Evolutionary conservation across 768 basidiomycete genomes (phyloP).

Genomic region (Pulveroboletus frians): DNA sequence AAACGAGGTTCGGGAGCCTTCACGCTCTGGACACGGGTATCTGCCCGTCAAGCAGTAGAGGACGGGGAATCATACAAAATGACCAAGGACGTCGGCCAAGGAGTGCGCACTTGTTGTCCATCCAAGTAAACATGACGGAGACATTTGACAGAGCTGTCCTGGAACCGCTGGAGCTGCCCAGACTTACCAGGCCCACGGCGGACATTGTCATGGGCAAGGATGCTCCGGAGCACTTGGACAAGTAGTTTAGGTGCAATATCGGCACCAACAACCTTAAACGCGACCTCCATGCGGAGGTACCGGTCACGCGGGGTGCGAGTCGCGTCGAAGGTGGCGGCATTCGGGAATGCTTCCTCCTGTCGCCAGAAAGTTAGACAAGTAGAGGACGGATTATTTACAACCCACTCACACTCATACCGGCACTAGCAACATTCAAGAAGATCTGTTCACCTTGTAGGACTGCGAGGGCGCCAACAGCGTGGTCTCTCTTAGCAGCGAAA

Average conservation of each 20-base stretch:
- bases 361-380: background rate
- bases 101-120: slow-evolving; percentile 40
- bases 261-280: slow-evolving; percentile 46
- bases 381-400: background rate
- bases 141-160: slow-evolving; percentile 42
- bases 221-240: slow-evolving; percentile 55
- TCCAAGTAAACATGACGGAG: slow-evolving; percentile 55
- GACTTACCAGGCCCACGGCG: slow-evolving; percentile 65
- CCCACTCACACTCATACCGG: slow-evolving; percentile 51
- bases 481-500: slow-evolving; percentile 47
- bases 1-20: background rate
- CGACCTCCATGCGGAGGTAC: slow-evolving; percentile 46
- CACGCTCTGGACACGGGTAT: background rate
- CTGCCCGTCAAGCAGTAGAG: slow-evolving; percentile 14
- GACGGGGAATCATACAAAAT: slow-evolving; percentile 37
- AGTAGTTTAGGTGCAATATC: slow-evolving; percentile 56
- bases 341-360: slow-evolving; percentile 49
- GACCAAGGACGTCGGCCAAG: slow-evolving; percentile 67
- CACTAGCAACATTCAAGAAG: slow-evolving; percentile 58
- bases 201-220: slow-evolving; percentile 55
- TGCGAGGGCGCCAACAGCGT: slow-evolving; percentile 37
- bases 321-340: slow-evolving; percentile 42
- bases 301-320: slow-evolving; percentile 40
- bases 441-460: slow-evolving; percentile 48
- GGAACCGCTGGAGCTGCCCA: slow-evolving; percentile 57